Evolutionary conservation across 176 grass and related monocot species (phyloP).

Genomic region (Paspalum vaginatum): DNA sequence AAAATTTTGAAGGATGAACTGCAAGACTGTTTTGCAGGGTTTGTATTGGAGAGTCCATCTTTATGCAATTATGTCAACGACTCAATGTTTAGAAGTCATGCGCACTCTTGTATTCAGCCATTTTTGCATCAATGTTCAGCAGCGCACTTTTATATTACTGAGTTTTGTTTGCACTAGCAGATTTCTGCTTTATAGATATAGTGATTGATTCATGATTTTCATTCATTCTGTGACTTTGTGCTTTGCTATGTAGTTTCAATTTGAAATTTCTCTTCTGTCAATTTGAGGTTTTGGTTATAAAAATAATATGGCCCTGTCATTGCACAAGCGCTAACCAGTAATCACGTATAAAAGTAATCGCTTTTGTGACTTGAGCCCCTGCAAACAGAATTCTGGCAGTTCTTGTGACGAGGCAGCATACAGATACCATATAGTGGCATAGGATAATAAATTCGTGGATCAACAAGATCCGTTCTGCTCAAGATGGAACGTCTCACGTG

Average conservation of each 20-base stretch:
- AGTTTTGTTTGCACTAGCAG: neutral
- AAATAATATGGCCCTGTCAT: neutral
- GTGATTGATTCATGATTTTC: neutral
- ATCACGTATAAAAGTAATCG: neutral
- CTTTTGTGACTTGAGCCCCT: neutral
- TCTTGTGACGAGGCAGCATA: neutral
- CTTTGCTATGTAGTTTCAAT: neutral
- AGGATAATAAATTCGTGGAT: neutral
- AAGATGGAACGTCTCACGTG: constrained; percentile 1
- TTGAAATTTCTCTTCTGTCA: neutral
- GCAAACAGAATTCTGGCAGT: neutral
- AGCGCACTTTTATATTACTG: neutral
- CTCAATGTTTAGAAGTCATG: neutral
- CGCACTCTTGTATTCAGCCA: neutral
- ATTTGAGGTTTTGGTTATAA: neutral
- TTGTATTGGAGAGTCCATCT: neutral
- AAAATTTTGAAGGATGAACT: neutral
- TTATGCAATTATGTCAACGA: neutral
- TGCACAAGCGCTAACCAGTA: neutral
- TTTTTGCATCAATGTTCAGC: neutral
- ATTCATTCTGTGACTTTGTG: constrained; percentile 4
- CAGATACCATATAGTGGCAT: neutral
- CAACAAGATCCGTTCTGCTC: neutral
- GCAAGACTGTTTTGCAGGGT: neutral
- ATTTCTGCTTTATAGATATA: neutral